These are phyloP conservation scores for Ceratocystis destructans DNA, from an alignment of 2,329 filamentous ascomycete species.

Conservation along the genomic window DNA sequence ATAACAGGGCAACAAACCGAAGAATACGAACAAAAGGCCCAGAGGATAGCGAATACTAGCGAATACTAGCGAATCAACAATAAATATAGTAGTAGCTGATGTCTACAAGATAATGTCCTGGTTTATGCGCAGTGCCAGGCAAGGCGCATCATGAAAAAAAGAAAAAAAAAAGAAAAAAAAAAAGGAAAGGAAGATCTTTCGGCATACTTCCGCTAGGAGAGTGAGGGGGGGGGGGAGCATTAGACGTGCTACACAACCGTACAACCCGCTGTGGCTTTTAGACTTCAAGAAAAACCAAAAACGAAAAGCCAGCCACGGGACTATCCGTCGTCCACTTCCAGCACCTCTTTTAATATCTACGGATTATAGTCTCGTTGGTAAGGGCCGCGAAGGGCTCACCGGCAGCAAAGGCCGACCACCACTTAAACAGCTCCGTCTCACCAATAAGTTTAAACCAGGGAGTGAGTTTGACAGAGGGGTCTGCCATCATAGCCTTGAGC, in stretches of 20 bases:
- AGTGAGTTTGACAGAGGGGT: conserved; percentile 72
- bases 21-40: too few species aligned
- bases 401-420: conserved; percentile 78
- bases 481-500: conserved; percentile 72
- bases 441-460: conserved; percentile 99
- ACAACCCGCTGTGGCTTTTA: not conserved
- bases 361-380: conserved; percentile 71
- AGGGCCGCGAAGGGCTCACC: conserved; percentile 60
- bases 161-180: not conserved
- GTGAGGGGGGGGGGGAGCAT: not conserved
- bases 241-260: not conserved
- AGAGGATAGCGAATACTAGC: not conserved
- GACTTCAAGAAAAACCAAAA: not conserved
- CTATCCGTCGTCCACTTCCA: conserved; percentile 39
- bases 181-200: not conserved
- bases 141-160: not conserved
- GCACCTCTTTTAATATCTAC: conserved; percentile 34
- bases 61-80: not conserved
- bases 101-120: not conserved
- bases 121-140: not conserved
- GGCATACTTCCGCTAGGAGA: not conserved
- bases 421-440: conserved; percentile 92
- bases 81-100: not conserved
- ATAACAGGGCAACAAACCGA: too few species aligned
- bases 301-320: not conserved